Conservation (phyloP, 305 asterid genomes). For the Fraxinus ornus region DNA sequence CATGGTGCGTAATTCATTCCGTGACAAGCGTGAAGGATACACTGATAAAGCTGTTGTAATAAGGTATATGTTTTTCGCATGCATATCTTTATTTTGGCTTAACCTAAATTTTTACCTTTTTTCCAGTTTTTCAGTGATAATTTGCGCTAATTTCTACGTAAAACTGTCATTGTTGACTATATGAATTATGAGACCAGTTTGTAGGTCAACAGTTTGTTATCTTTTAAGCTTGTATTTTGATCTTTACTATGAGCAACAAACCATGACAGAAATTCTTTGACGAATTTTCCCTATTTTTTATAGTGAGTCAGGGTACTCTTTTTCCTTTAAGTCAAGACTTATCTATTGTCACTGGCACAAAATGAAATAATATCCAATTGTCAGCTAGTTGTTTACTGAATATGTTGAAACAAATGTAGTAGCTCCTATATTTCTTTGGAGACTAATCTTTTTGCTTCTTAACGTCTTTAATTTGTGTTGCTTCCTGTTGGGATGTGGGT, state of each 20-base stretch:
- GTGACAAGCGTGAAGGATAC: slow-evolving; percentile 83
- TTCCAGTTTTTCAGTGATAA: not conserved
- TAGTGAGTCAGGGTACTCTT: not conserved
- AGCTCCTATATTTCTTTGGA: not conserved
- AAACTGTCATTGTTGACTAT: slow-evolving; percentile 5
- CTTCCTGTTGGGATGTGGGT: slow-evolving; percentile 7
- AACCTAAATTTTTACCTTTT: not conserved
- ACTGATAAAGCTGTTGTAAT: slow-evolving; percentile 91
- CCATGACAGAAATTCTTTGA: not conserved
- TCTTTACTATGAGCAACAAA: not conserved
- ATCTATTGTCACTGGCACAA: not conserved
- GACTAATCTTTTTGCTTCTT: slow-evolving; percentile 18
- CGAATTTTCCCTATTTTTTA: slow-evolving; percentile 2
- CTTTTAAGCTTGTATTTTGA: slow-evolving; percentile 2
- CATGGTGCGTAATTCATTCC: slow-evolving; percentile 77
- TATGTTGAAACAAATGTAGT: slow-evolving; percentile 9
- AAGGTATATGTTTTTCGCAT: slow-evolving; percentile 49
- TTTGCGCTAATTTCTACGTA: slow-evolving; percentile 7
- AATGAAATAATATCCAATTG: slow-evolving; percentile 3
- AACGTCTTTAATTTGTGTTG: slow-evolving; percentile 13
- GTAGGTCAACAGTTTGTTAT: slow-evolving; percentile 10
- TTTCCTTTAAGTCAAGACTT: not conserved
- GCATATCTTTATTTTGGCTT: slow-evolving; percentile 8
- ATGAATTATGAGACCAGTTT: slow-evolving; percentile 16
- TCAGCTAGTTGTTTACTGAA: not conserved